Evolutionary conservation across 805 yeast species (phyloP).

Genomic region (Zygoascus biomembranicola): DNA sequence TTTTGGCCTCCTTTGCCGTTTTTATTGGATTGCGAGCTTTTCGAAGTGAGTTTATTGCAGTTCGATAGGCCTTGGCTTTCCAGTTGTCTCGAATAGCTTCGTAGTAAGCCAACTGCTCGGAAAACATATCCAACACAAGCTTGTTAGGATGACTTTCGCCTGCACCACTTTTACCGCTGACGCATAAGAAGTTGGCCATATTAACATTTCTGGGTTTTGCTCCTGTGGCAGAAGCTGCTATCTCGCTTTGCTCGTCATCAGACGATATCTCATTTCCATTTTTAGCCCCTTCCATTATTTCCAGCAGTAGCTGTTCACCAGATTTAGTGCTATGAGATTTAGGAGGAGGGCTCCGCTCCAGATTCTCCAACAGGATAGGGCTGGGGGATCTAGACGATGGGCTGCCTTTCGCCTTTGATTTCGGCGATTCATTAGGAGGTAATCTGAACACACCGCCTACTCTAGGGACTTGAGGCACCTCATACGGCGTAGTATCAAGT

Average conservation of each 20-base stretch:
- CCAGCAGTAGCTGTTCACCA: not conserved
- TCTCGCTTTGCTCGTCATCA: slow-evolving; percentile 19
- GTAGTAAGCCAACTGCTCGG: slow-evolving; percentile 28
- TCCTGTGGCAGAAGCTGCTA: slow-evolving; percentile 23
- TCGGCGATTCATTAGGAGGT: not conserved
- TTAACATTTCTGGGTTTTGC: not conserved
- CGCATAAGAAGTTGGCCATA: not conserved
- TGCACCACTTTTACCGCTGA: slow-evolving; percentile 1
- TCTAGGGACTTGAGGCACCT: slow-evolving; percentile 4
- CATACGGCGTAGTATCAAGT: slow-evolving; percentile 5
- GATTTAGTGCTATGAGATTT: not conserved
- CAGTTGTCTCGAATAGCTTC: slow-evolving; percentile 31
- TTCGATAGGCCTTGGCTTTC: slow-evolving; percentile 35
- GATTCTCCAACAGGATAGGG: not conserved
- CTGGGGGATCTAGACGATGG: not conserved
- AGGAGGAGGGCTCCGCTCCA: not conserved
- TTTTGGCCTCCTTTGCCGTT: slow-evolving; percentile 32
- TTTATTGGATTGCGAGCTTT: slow-evolving; percentile 25
- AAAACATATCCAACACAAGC: slow-evolving; percentile 26
- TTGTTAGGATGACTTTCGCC: slow-evolving; percentile 24
- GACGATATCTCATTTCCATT: not conserved
- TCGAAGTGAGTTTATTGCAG: slow-evolving; percentile 35
- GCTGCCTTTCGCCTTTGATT: slow-evolving; percentile 1
- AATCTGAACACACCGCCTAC: not conserved
- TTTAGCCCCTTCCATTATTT: not conserved